Base-by-base conservation (phyloP, 805 yeast species). In the Ogataea pilisensis region DNA sequence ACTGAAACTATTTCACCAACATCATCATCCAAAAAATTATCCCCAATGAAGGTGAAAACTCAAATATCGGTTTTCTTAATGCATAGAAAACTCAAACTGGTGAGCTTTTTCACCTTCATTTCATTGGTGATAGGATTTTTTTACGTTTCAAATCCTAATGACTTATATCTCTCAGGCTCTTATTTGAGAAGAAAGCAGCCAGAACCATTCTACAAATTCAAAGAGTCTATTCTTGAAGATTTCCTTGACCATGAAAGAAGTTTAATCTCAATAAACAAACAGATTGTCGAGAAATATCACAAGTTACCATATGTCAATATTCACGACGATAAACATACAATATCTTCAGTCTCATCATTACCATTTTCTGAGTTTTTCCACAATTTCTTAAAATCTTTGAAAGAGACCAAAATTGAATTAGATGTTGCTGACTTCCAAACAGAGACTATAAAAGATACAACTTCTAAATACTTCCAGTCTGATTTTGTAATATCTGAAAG, bases 151-250 rank as follows among this genome's bases (percentile, higher is more conserved):
- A n/a, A n/a, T n/a, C n/a, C n/a, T n/a, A n/a, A n/a, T n/a, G n/a
- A n/a, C n/a, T n/a, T n/a, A n/a, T n/a, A n/a, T n/a, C n/a, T n/a
- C n/a, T n/a, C n/a, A n/a, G n/a, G n/a, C n/a, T n/a, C n/a, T n/a
- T n/a, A n/a, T n/a, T n/a, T n/a, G n/a, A n/a, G n/a, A n/a, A n/a
- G n/a, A n/a, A n/a, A n/a, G n/a, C n/a, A n/a, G n/a, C n/a, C n/a
- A n/a, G n/a, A n/a, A n/a, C n/a, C n/a, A n/a, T n/a, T n/a, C n/a
- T 34, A 24, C 24, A 34, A 34, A 26, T 34, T 34, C 24, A 34
- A 34, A 34, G 31, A 26, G 13, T 16, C 25, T 13, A 34, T 34
- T 18, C 13, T 11, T 4, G 5, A 26, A 11, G 24, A 18, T 8
- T 34, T 34, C 13, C 14, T 16, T 12, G 13, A 18, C 4, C 21